These are phyloP conservation scores for Penicillium ochrochloron DNA, from an alignment of 495 filamentous ascomycete genomes.

Conservation along the genomic window DNA sequence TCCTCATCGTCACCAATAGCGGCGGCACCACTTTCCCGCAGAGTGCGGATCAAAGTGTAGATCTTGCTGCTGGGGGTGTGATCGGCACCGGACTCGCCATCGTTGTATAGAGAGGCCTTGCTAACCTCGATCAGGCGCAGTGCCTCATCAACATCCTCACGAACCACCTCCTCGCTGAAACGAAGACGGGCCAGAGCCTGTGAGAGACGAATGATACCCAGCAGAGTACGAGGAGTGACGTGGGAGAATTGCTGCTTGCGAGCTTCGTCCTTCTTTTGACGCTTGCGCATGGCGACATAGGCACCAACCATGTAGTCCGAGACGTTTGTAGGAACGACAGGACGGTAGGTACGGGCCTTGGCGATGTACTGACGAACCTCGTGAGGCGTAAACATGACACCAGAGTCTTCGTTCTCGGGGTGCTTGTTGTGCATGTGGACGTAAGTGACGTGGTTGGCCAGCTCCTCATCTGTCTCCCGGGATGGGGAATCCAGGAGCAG, in stretches of 20 bases:
- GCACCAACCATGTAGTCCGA: constrained; percentile 96
- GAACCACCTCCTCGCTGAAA: constrained; percentile 79
- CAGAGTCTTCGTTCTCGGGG: constrained; percentile 70
- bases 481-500: constrained; percentile 92
- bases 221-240: constrained; percentile 87
- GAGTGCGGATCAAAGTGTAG: constrained; percentile 85
- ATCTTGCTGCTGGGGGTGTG: constrained; percentile 87
- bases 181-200: constrained; percentile 94
- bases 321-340: constrained; percentile 78
- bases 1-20: constrained; percentile 70
- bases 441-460: constrained; percentile 94
- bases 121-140: constrained; percentile 87
- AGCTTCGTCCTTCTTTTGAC: constrained; percentile 86
- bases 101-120: constrained; percentile 81
- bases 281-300: constrained; percentile 88
- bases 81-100: constrained; percentile 62
- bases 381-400: constrained; percentile 80
- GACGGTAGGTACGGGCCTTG: constrained; percentile 85
- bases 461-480: constrained; percentile 84
- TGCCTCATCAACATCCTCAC: constrained; percentile 95
- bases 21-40: constrained; percentile 82
- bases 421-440: constrained; percentile 98
- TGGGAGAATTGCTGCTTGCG: constrained; percentile 89
- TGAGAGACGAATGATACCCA: constrained; percentile 89
- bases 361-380: constrained; percentile 97